Base-by-base conservation (phyloP, 257 asterid species). In the Euphrasia confusa region DNA sequence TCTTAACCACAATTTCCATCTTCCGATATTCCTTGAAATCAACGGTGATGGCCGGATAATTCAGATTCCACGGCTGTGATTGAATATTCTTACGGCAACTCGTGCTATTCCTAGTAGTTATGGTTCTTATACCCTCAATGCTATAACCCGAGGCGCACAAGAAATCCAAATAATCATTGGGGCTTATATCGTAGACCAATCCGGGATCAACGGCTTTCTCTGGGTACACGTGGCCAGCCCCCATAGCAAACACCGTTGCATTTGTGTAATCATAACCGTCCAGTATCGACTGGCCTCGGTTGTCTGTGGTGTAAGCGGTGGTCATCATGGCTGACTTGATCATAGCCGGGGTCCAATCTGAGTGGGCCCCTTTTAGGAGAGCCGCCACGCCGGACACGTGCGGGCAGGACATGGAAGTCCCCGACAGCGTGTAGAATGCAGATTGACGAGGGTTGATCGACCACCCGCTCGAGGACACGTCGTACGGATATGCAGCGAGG, bases 341-440 rank as follows among this genome's bases (percentile, higher is more conserved):
- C 96, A 90, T 87, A 2, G 96, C 95, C 17, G 96, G 95, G 0
- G 96, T 82, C 98, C 98, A 91, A 44, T 85, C 94, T 0, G 87
- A 88, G 72, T 88, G 98, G 30, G 90, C 91, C 17, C 96, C 94
- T 67, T 84, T 21, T 1, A 21, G 1, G 24, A 21, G 24, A 21
- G 24, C 24, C 24, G 24, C 24, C 24, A 21, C 24, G 24, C 24
- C 24, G 24, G 24, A 21, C 1, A 21, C 24, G 61, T 91, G 98
- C 0, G 98, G 98, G 73, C 98, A 91, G 1, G 98, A 85, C 98
- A 91, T 91, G 0, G 98, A 91, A 1, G 98, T 91, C 5, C 98
- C 96, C 0, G 96, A 91, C 4, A 60, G 71, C 10, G 86, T 73
- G 45, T 88, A 88, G 47, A 91, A 91, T 3, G 81, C 71, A 95